Evolutionary conservation across 805 yeast genomes (phyloP).

Genomic region (Spathaspora hagerdaliae): DNA sequence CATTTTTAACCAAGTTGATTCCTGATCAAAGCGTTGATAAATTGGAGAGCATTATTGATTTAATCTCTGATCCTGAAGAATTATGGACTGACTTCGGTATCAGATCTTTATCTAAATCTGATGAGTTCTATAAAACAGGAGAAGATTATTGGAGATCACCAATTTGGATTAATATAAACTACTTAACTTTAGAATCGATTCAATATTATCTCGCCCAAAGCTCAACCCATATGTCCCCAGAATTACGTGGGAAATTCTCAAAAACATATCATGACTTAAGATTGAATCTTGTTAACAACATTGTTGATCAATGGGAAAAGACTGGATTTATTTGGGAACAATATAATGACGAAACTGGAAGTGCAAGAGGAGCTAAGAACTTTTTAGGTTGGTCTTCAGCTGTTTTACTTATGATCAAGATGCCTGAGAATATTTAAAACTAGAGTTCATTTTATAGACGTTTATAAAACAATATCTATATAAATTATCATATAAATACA

Average conservation of each 20-base stretch:
- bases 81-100: constrained; percentile 79
- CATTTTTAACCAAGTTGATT: constrained; percentile 71
- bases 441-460: not conserved
- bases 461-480: not conserved
- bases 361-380: constrained; percentile 77
- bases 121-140: constrained; percentile 62
- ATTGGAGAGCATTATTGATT: constrained; percentile 48
- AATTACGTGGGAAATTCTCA: constrained; percentile 33
- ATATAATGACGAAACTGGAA: constrained; percentile 74
- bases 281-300: constrained; percentile 61
- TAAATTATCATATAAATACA: not conserved
- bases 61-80: constrained; percentile 65
- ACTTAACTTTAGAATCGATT: constrained; percentile 69
- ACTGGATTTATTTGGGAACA: constrained; percentile 92
- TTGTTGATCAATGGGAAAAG: constrained; percentile 60
- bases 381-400: constrained; percentile 94
- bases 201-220: constrained; percentile 44
- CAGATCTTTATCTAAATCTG: constrained; percentile 70
- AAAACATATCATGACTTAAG: constrained; percentile 56
- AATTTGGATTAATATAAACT: constrained; percentile 90
- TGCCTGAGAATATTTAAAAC: constrained; percentile 52
- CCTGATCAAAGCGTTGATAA: constrained; percentile 40
- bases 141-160: constrained; percentile 98
- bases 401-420: constrained; percentile 73
- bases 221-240: constrained; percentile 23